Conservation (phyloP, 2,329 filamentous ascomycete species). For the Sporothrix protearum region DNA sequence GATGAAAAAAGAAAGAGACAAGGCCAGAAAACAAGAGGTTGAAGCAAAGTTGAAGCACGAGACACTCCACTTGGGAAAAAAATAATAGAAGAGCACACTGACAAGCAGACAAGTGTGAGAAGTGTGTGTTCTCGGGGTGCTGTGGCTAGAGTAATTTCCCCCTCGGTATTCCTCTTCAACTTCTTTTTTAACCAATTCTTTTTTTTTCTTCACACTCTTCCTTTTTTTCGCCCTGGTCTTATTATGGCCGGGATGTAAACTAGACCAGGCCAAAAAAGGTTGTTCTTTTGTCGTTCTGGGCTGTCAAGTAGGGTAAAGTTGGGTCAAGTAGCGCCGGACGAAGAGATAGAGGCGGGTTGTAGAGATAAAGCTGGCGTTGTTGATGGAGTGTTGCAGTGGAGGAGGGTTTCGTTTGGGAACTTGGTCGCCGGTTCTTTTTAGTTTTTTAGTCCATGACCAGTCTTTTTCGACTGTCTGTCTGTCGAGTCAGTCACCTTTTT, state of each 20-base stretch:
- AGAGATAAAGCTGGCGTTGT: slow-evolving; percentile 11
- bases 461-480: background rate
- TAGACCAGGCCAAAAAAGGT: background rate
- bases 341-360: slow-evolving; percentile 12
- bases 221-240: background rate
- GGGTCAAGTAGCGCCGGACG: slow-evolving; percentile 20
- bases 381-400: slow-evolving; percentile 8
- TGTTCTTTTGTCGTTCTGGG: slow-evolving; percentile 17
- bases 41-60: background rate
- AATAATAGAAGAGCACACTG: background rate
- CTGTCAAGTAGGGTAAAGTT: slow-evolving; percentile 17
- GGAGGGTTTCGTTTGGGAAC: background rate
- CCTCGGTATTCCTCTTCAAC: background rate
- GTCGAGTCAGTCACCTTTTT: background rate
- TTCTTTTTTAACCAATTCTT: background rate
- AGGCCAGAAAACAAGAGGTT: background rate
- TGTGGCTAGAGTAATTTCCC: background rate
- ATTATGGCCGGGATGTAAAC: background rate
- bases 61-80: background rate
- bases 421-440: background rate
- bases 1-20: background rate
- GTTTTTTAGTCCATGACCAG: background rate
- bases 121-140: background rate
- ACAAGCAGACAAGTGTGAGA: background rate
- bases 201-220: background rate